Percentiles rank a stretch among this genome's conserved stretches.
Evolutionary conservation across 164 flowering plant genomes (phyloP).

Genomic region (Kingdonia uniflora): DNA sequence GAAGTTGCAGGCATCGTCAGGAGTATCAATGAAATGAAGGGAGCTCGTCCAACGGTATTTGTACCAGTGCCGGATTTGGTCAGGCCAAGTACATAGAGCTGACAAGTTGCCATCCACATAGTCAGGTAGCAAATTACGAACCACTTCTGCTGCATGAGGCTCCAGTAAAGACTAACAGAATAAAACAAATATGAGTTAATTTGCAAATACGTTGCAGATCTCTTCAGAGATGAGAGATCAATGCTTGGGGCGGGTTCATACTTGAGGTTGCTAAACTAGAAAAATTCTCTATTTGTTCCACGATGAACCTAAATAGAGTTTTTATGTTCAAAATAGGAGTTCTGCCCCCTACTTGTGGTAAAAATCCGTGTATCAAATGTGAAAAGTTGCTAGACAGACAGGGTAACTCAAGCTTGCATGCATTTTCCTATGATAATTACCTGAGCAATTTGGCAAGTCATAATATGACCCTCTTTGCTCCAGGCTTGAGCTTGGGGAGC

Average conservation of each 20-base stretch:
- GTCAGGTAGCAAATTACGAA: slow-evolving; percentile 60
- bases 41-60: slow-evolving; percentile 85
- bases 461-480: slow-evolving; percentile 95
- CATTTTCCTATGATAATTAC: too few relatives aligned
- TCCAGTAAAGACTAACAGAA: slow-evolving; percentile 37
- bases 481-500: slow-evolving; percentile 43
- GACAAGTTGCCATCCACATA: slow-evolving; percentile 66
- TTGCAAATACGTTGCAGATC: too few relatives aligned
- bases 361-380: too few relatives aligned
- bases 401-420: too few relatives aligned
- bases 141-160: slow-evolving; percentile 61
- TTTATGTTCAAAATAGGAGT: too few relatives aligned
- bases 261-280: too few relatives aligned
- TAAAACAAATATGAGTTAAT: not conserved
- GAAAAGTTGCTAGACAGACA: too few relatives aligned
- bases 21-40: slow-evolving; percentile 94
- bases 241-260: too few relatives aligned
- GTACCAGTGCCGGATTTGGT: slow-evolving; percentile 87
- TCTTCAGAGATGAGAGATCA: too few relatives aligned
- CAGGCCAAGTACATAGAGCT: slow-evolving; percentile 82
- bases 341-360: too few relatives aligned
- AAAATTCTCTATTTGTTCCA: too few relatives aligned
- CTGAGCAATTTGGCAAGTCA: slow-evolving; percentile 94
- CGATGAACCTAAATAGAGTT: too few relatives aligned
- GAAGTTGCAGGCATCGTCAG: slow-evolving; percentile 67